Conservation (phyloP, 208 protist genomes). For the Angomonas ambiguus region DNA sequence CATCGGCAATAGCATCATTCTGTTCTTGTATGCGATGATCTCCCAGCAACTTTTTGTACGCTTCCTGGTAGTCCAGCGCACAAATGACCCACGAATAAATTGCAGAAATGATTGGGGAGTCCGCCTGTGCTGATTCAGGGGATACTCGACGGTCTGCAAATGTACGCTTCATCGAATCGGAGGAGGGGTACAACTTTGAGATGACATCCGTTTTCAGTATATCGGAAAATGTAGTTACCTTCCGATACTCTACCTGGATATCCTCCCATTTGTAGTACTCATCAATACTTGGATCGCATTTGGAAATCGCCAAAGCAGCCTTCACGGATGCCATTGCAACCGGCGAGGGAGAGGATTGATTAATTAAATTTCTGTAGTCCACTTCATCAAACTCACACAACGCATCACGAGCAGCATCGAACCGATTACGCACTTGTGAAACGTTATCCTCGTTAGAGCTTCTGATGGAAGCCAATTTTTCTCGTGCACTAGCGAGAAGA, state of each 20-base stretch:
- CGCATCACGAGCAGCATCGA: constrained; percentile 19
- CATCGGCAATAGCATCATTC: constrained; percentile 27
- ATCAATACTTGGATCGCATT: constrained; percentile 29
- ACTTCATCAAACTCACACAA: constrained; percentile 32
- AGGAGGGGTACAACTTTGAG: constrained; percentile 15
- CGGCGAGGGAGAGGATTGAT: constrained; percentile 23
- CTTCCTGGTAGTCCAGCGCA: constrained; percentile 36
- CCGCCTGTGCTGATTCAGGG: constrained; percentile 13
- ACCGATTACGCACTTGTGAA: constrained; percentile 20
- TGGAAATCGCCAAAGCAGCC: constrained; percentile 24
- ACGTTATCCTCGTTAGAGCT: constrained; percentile 42
- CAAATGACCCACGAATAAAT: constrained; percentile 31
- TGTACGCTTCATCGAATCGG: constrained; percentile 14
- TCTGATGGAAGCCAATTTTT: constrained; percentile 27
- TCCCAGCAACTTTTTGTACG: constrained; percentile 21
- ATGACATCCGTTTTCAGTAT: constrained; percentile 26
- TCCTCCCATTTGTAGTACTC: constrained; percentile 34
- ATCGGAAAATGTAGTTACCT: constrained; percentile 18
- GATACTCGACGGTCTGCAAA: constrained; percentile 25
- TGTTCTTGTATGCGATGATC: constrained; percentile 34
- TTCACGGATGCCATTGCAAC: constrained; percentile 32
- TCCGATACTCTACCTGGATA: constrained; percentile 31
- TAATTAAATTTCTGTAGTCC: constrained; percentile 29
- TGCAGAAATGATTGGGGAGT: constrained; percentile 22
- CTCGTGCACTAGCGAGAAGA: constrained; percentile 21